These are phyloP conservation scores for Coprinopsis cinerea DNA, from an alignment of 768 basidiomycete genomes.

Conservation along the genomic window DNA sequence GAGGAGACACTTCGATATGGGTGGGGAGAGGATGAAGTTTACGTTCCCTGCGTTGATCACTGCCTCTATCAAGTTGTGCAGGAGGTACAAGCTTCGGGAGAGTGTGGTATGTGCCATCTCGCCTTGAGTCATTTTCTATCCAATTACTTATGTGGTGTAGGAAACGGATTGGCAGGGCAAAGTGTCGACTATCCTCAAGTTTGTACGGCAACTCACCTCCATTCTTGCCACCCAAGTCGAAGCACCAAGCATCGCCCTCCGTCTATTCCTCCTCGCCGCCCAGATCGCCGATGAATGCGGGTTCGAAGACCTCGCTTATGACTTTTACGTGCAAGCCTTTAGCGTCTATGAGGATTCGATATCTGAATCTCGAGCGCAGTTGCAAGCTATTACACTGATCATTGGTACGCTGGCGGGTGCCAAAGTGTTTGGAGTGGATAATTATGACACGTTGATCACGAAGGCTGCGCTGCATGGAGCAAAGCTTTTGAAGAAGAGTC, in stretches of 20 bases:
- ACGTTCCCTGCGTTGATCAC: slow-evolving; percentile 97
- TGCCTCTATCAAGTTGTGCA: slow-evolving; percentile 85
- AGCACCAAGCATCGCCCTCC: slow-evolving; percentile 85
- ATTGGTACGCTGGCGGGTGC: slow-evolving; percentile 87
- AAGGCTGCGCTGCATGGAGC: slow-evolving; percentile 98
- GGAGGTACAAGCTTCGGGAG: slow-evolving; percentile 83
- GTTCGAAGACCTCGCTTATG: slow-evolving; percentile 94
- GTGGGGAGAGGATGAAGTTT: slow-evolving; percentile 92
- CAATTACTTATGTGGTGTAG: slow-evolving; percentile 34
- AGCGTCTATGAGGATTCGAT: slow-evolving; percentile 98
- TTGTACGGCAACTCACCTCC: slow-evolving; percentile 87
- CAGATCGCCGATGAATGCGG: slow-evolving; percentile 93
- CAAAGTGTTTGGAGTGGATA: slow-evolving; percentile 88
- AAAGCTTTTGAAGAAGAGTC: slow-evolving; percentile 95
- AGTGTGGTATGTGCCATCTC: slow-evolving; percentile 43
- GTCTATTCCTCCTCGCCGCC: slow-evolving; percentile 91
- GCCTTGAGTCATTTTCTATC: background rate
- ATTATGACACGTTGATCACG: slow-evolving; percentile 96
- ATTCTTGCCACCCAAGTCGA: slow-evolving; percentile 93
- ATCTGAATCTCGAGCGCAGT: slow-evolving; percentile 89
- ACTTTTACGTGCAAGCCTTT: slow-evolving; percentile 97
- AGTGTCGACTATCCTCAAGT: slow-evolving; percentile 87
- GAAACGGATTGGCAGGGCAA: slow-evolving; percentile 84
- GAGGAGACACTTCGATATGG: slow-evolving; percentile 81
- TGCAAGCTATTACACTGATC: slow-evolving; percentile 95